Conservation (phyloP, 192 early-diverging fungal genomes). For the Cetraspora pellucida region DNA sequence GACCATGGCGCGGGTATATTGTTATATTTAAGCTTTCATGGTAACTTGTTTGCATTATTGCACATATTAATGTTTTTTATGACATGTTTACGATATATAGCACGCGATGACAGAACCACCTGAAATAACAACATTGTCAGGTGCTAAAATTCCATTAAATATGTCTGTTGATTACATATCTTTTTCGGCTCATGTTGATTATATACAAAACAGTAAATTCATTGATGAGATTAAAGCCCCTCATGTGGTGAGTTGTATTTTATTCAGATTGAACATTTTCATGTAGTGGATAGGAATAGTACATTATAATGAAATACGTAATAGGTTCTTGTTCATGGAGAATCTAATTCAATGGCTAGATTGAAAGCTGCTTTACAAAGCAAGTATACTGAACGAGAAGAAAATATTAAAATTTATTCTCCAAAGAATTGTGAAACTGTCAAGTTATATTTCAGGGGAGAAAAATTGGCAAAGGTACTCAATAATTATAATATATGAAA, state of each 20-base stretch:
- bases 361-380: slow-evolving; percentile 84
- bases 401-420: slow-evolving; percentile 80
- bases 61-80: too few relatives aligned
- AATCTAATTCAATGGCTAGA: slow-evolving; percentile 90
- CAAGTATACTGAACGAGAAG: slow-evolving; percentile 78
- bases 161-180: slow-evolving; percentile 92
- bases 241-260: slow-evolving; percentile 65
- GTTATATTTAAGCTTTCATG: background rate
- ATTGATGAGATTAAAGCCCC: slow-evolving; percentile 93
- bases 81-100: slow-evolving; percentile 23
- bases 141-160: slow-evolving; percentile 77
- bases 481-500: background rate
- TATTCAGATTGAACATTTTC: too few relatives aligned
- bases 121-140: slow-evolving; percentile 79
- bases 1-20: slow-evolving; percentile 79
- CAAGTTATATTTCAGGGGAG: slow-evolving; percentile 89
- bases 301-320: background rate
- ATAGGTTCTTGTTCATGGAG: slow-evolving; percentile 94
- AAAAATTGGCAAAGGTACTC: slow-evolving; percentile 86
- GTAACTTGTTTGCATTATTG: background rate
- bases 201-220: slow-evolving; percentile 92
- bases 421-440: slow-evolving; percentile 90
- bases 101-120: slow-evolving; percentile 79
- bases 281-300: too few relatives aligned
- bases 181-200: slow-evolving; percentile 98